Base-by-base conservation (phyloP, 2,329 filamentous ascomycete species). In the Tolypocladium sp. region DNA sequence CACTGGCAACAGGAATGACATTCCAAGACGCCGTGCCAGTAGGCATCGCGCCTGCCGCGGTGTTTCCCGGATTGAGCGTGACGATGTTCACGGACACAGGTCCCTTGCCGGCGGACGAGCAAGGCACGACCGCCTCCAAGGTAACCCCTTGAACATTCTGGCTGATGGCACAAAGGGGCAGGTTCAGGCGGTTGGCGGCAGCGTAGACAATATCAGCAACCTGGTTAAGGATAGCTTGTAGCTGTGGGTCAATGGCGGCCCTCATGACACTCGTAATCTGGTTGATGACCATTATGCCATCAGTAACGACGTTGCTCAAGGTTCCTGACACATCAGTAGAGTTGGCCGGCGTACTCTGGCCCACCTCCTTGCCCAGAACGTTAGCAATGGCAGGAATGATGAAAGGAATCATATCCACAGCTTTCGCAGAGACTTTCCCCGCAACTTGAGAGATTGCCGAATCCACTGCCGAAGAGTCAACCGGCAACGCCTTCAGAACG, bases 311-410 rank as follows among this genome's bases (percentile, higher is more conserved):
- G 6, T 60, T 60, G 12, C 56, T 54, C 51, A 64, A 56, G n/a
- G 60, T 62, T 40, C 55, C 60, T 2, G 57, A 30, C 51, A 60
- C 49, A 37, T 63, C 60, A 5, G 56, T 35, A 33, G 57, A 15
- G 10, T 55, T 56, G 4, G 51, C 42, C 4, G 61, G 46, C 15
- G 38, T 55, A 22, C 25, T 15, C n/a, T 22, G 49, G 17, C 63
- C 54, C 17, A 62, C 30, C 4, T 53, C 42, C 44, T 59, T 58
- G 2, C 64, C 64, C 8, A 67, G 42, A 25, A 59, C 62, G 8
- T 57, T 55, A 9, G 65, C 62, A 38, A 68, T 54, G 17, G 66
- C 67, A 33, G 66, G 65, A 52, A 69, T 60, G 15, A 69, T 57
- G 2, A 67, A 41, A 6, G 67, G 66, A 3, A 69, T 58, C 7